Percentiles rank a stretch among this genome's conserved stretches.
Evolutionary conservation across 257 asterid species (phyloP).

Genomic region (Solanum sitiens): DNA sequence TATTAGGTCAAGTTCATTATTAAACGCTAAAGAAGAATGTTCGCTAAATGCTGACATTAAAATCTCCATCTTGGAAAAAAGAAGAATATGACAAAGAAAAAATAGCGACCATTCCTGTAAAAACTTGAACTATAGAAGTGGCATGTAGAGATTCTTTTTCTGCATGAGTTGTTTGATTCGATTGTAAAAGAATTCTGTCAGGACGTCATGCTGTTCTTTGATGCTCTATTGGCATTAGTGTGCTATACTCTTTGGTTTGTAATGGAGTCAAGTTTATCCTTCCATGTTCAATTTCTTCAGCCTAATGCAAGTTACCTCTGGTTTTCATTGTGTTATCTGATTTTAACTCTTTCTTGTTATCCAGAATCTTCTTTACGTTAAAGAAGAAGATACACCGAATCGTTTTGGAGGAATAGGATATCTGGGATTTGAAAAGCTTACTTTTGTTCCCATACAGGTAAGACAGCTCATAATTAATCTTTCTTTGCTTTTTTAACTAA

Average conservation of each 20-base stretch:
- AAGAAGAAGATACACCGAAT: slow-evolving; percentile 66
- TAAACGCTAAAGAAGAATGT: not conserved
- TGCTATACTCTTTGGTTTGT: not conserved
- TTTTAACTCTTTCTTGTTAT: slow-evolving; percentile 11
- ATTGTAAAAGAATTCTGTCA: not conserved
- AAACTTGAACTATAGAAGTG: not conserved
- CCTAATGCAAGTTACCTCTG: not conserved
- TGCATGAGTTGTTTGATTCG: not conserved
- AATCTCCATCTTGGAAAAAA: not conserved
- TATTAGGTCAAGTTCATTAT: not conserved
- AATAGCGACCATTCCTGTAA: not conserved
- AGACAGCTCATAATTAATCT: not conserved
- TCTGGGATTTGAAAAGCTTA: slow-evolving; percentile 88
- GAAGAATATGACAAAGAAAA: not conserved
- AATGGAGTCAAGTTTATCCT: not conserved
- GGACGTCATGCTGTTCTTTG: not conserved
- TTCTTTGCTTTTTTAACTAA: not conserved
- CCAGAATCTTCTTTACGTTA: slow-evolving; percentile 86
- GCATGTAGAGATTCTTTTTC: not conserved
- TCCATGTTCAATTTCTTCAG: not conserved
- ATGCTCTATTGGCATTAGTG: not conserved
- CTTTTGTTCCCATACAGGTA: slow-evolving; percentile 96
- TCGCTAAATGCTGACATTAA: not conserved
- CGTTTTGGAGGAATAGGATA: slow-evolving; percentile 83
- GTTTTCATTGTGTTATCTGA: not conserved